Evolutionary conservation across 441 rosid genomes (phyloP).

Genomic region (Erodium moschatum): DNA sequence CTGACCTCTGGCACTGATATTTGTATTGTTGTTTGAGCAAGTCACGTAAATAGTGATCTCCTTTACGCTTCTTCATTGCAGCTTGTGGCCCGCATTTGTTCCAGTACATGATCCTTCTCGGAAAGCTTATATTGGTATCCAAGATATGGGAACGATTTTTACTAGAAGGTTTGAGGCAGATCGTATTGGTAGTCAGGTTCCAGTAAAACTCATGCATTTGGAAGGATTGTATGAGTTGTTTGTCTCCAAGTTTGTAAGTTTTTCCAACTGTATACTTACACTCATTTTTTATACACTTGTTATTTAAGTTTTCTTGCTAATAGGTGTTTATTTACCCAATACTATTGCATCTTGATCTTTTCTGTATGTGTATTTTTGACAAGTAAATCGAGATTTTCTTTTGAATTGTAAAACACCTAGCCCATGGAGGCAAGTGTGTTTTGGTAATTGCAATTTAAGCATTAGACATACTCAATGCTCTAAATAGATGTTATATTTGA

Average conservation of each 20-base stretch:
- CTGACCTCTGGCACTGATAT: constrained; percentile 11
- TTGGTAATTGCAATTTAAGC: constrained; percentile 1
- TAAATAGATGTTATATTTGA: neutral
- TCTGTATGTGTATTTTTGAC: neutral
- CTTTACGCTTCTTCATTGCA: constrained; percentile 31
- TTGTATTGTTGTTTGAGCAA: constrained; percentile 13
- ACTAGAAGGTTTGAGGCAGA: constrained; percentile 95
- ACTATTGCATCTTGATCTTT: neutral
- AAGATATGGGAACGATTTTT: constrained; percentile 83
- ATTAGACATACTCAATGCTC: neutral
- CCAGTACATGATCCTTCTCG: constrained; percentile 97
- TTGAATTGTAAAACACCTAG: constrained; percentile 7
- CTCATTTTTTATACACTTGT: constrained; percentile 7
- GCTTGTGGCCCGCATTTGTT: constrained; percentile 96
- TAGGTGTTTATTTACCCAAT: neutral
- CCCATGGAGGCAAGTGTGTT: constrained; percentile 1
- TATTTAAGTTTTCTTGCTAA: constrained; percentile 6
- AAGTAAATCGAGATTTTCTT: neutral
- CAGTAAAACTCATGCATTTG: constrained; percentile 90
- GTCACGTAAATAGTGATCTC: constrained; percentile 13
- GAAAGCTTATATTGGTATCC: constrained; percentile 86
- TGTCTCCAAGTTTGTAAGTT: constrained; percentile 93
- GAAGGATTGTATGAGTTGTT: constrained; percentile 92
- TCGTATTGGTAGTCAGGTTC: constrained; percentile 90
- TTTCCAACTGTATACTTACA: neutral